Conservation (phyloP, 2,329 filamentous ascomycete genomes). For the Akanthomyces uredinophilus region DNA sequence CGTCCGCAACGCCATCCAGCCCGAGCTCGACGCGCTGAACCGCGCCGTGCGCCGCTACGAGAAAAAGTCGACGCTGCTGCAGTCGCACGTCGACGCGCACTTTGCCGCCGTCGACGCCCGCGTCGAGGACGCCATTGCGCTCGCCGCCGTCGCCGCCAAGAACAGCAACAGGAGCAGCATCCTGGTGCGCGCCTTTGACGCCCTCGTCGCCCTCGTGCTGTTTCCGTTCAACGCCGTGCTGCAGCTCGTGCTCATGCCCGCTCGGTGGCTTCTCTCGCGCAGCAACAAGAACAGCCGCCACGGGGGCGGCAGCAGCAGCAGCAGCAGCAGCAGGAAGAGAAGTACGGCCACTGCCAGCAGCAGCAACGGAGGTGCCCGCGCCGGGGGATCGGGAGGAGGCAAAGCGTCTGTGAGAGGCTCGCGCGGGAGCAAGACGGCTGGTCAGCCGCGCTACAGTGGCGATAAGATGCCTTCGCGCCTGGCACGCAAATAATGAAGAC, state of each 20-base stretch:
- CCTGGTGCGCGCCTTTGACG: conserved; percentile 34
- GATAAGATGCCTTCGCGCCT: conserved; percentile 28
- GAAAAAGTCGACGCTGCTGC: conserved; percentile 73
- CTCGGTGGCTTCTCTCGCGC: conserved; percentile 30
- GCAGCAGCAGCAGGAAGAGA: conserved; percentile 23
- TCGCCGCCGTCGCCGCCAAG: conserved; percentile 71
- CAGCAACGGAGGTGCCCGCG: neutral
- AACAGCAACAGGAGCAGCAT: conserved; percentile 36
- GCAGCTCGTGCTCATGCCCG: conserved; percentile 38
- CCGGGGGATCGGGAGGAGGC: neutral
- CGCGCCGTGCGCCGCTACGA: conserved; percentile 87
- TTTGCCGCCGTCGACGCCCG: conserved; percentile 67
- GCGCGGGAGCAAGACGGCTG: conserved; percentile 15
- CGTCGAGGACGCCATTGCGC: conserved; percentile 69
- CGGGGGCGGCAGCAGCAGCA: conserved; percentile 21
- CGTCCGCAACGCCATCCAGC: conserved; percentile 62
- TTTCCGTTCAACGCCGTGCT: conserved; percentile 39
- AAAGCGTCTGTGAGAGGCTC: conserved; percentile 1
- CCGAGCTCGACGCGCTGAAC: conserved; percentile 82
- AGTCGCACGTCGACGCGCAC: conserved; percentile 70
- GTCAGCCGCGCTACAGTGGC: conserved; percentile 29
- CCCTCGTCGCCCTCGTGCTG: conserved; percentile 29
- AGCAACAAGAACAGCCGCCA: conserved; percentile 20
- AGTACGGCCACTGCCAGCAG: conserved; percentile 12
- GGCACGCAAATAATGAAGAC: conserved; percentile 5